Base-by-base conservation (phyloP, 768 basidiomycete species). In the Coprinellus micaceus region DNA sequence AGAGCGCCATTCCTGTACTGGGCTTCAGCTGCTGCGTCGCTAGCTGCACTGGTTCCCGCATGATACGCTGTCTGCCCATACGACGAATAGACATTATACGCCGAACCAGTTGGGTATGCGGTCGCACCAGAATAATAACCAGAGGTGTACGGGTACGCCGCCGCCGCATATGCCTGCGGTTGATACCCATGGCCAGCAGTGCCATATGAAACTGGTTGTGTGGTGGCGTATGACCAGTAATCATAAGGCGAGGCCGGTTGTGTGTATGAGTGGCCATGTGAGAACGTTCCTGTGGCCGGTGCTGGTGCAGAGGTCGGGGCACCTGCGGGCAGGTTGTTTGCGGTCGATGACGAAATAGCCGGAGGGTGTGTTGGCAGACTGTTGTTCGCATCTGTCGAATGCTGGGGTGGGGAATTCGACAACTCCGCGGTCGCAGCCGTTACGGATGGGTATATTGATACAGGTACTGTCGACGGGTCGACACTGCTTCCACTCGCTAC, bases 181-280 rank as follows among this genome's bases (percentile, higher is more conserved):
- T 66, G 67, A 22, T 53, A 62, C n/a, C 65, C 53, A 36, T 62
- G 60, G 21, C 47, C 48, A 26, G 63, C 24, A 19, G 12, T 29
- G 33, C 33, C 33, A 33, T 51, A 51, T n/a, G 49, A 21, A 4
- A 51, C 33, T 24, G 33, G 49, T 25, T 51, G 49, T 26, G 45
- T 26, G 21, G 45, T 36, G 30, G 61, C 60, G 58, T 75, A 74
- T 17, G 69, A 60, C 74, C 74, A 77, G 57, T 73, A 74, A 53
- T 74, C 71, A 52, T 74, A 72, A 21, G 69, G 63, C 12, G 67
- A 60, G 47, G 68, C n/a, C 15, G 10, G 50, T 12, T 57, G 69
- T 39, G 53, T 46, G 53, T 63, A 59, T 61, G 62, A 33, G 48
- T 48, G 43, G 33, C 33, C 33, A 29, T 59, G 28, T 33, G 55